Evolutionary conservation across 768 basidiomycete genomes (phyloP).

Genomic region (Hemileccinum impolitum): DNA sequence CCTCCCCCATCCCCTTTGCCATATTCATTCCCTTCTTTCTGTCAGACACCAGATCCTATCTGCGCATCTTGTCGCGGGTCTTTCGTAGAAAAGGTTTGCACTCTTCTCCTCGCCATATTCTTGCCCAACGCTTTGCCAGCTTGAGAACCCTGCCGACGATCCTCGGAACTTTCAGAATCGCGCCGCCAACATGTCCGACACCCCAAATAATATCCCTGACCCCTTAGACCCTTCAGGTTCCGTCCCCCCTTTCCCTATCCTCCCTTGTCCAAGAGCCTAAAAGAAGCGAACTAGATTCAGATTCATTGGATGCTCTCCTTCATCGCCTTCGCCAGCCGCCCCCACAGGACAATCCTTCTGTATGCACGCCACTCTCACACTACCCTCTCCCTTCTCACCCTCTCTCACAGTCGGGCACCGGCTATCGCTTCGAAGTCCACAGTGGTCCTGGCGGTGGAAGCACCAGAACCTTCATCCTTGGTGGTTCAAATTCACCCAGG

Average conservation of each 20-base stretch:
- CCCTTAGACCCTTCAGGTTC: conserved; percentile 43
- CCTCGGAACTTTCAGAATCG: conserved; percentile 61
- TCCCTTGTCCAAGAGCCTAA: not conserved
- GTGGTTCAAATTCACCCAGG: conserved; percentile 30
- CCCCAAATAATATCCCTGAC: conserved; percentile 33
- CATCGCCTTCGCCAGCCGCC: no score
- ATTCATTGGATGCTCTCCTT: no score
- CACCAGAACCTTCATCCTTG: conserved; percentile 36
- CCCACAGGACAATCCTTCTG: conserved; percentile 15
- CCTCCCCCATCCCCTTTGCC: not conserved
- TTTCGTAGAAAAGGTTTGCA: conserved; percentile 78
- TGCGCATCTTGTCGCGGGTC: conserved; percentile 79
- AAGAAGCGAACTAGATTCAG: no score
- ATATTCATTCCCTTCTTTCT: conserved; percentile 8
- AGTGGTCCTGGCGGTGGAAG: conserved; percentile 26
- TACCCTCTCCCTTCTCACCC: not conserved
- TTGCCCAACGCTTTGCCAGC: conserved; percentile 38
- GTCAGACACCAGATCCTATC: conserved; percentile 77
- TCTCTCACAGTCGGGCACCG: conserved; percentile 15
- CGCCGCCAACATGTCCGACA: conserved; percentile 25
- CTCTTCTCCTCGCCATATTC: not conserved
- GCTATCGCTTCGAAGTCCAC: conserved; percentile 37
- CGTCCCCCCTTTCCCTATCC: conserved; percentile 5
- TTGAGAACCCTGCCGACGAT: conserved; percentile 73
- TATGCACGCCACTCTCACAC: not conserved